Evolutionary conservation across 805 yeast species (phyloP).

Genomic region (Schwanniomyces occidentalis): DNA sequence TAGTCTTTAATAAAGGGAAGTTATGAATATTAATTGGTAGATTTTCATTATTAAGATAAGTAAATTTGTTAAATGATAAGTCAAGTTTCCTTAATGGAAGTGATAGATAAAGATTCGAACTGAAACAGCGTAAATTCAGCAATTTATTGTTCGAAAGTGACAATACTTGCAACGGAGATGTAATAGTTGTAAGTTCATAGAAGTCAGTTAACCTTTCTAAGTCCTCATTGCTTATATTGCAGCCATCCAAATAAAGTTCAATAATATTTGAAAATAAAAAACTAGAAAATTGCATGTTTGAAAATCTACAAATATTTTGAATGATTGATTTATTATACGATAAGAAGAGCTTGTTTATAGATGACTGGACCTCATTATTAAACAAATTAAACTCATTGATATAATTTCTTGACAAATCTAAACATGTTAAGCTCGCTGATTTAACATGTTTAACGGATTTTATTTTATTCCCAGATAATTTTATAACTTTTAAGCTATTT

Average conservation of each 20-base stretch:
- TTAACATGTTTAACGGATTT: slow-evolving; percentile 2
- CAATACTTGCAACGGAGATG: slow-evolving; percentile 3
- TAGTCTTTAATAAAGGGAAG: slow-evolving; percentile 1
- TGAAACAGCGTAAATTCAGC: slow-evolving; percentile 9
- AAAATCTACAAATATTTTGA: slow-evolving; percentile 6
- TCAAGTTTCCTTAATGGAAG: slow-evolving; percentile 10
- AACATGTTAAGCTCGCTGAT: slow-evolving; percentile 1
- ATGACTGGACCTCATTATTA: background rate
- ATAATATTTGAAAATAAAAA: slow-evolving; percentile 7
- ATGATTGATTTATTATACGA: slow-evolving; percentile 10
- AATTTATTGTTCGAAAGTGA: slow-evolving; percentile 9
- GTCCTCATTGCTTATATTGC: slow-evolving; percentile 11
- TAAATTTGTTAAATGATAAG: slow-evolving; percentile 11
- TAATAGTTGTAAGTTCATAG: slow-evolving; percentile 4
- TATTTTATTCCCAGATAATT: slow-evolving; percentile 9
- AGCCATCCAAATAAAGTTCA: slow-evolving; percentile 9
- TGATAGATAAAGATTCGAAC: slow-evolving; percentile 4
- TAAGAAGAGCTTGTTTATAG: slow-evolving; percentile 3
- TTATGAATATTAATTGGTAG: slow-evolving; percentile 6
- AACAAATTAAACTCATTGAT: slow-evolving; percentile 5
- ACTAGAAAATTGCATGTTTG: slow-evolving; percentile 5
- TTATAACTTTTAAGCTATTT: slow-evolving; percentile 2
- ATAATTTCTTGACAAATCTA: slow-evolving; percentile 10
- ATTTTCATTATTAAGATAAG: slow-evolving; percentile 9
- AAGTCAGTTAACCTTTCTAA: slow-evolving; percentile 9